Conservation (phyloP, 176 grass and related monocot species). For the Echinochloa phyllopogon region DNA sequence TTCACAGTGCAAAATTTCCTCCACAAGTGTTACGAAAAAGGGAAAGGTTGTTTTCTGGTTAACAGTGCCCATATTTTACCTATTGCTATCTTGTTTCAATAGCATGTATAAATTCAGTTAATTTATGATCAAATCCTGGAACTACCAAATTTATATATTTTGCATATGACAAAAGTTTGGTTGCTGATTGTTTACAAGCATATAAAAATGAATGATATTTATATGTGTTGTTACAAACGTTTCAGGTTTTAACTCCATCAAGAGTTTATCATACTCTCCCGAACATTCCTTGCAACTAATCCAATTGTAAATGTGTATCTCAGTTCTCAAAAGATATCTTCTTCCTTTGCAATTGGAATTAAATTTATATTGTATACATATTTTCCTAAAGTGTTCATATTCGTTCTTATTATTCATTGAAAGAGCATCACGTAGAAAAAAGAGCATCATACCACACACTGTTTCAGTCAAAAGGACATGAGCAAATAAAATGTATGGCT, state of each 20-base stretch:
- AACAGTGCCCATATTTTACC: not conserved
- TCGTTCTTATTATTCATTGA: not conserved
- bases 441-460: not conserved
- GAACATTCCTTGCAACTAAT: not conserved
- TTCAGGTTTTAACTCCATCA: not conserved
- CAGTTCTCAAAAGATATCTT: not conserved
- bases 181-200: not conserved
- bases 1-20: conserved; percentile 57
- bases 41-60: conserved; percentile 51
- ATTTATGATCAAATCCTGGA: not conserved
- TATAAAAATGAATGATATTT: not conserved
- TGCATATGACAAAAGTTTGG: not conserved
- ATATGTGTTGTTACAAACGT: not conserved
- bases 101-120: not conserved
- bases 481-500: not conserved
- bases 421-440: not conserved
- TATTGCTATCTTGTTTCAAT: not conserved
- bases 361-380: not conserved
- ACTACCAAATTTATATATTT: not conserved
- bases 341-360: not conserved
- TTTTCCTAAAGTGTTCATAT: not conserved
- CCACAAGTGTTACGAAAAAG: conserved; percentile 36
- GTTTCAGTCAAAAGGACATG: not conserved
- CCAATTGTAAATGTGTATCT: not conserved
- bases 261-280: not conserved